Conservation (phyloP, 179 eudicot genomes). For the Amaranthus tricolor region DNA sequence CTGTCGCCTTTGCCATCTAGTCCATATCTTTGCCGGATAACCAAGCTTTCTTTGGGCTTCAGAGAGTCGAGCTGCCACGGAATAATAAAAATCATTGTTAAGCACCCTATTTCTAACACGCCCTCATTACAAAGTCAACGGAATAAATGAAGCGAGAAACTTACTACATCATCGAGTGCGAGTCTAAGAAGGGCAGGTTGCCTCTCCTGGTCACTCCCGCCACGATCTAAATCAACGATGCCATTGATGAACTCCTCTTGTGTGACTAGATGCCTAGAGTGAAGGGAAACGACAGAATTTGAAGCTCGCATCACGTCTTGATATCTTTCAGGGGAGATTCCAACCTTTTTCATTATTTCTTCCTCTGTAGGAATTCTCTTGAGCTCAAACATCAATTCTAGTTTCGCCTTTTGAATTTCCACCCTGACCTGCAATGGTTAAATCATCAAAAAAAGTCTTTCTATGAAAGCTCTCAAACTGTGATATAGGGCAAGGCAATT, state of each 20-base stretch:
- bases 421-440: constrained; percentile 58
- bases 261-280: constrained; percentile 54
- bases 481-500: too few species aligned
- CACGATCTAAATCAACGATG: constrained; percentile 60
- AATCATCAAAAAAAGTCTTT: not conserved
- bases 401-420: constrained; percentile 70
- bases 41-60: constrained; percentile 95
- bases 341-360: constrained; percentile 57
- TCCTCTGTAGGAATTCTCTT: constrained; percentile 70
- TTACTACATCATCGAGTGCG: constrained; percentile 96
- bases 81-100: not conserved
- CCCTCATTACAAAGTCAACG: not conserved
- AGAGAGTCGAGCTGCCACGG: constrained; percentile 80
- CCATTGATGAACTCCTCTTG: constrained; percentile 77
- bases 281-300: constrained; percentile 60
- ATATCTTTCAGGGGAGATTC: constrained; percentile 76
- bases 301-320: constrained; percentile 69
- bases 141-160: not conserved
- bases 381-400: constrained; percentile 61
- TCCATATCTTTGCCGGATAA: constrained; percentile 91
- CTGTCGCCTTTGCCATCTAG: constrained; percentile 92
- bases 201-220: constrained; percentile 57
- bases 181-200: constrained; percentile 94
- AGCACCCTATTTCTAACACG: not conserved
- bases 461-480: not conserved